A percentile compares a stretch with the other conserved stretches of the same genome.
These are phyloP conservation scores for Eragrostis nindensis DNA, from an alignment of 176 grass and related monocot species.

Conservation along the genomic window DNA sequence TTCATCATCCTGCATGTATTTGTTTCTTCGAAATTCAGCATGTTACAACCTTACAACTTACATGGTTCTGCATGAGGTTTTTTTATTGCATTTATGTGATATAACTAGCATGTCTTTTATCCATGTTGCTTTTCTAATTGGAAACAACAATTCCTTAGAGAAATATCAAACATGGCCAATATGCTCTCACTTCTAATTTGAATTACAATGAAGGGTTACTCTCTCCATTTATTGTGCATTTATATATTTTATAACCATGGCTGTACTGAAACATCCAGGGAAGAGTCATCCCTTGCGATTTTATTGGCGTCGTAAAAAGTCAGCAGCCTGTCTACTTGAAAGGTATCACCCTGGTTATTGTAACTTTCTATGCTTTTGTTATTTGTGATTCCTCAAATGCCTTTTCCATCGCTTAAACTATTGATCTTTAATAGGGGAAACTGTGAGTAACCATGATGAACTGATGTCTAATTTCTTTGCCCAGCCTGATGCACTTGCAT, in stretches of 20 bases:
- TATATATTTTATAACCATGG: constrained; percentile 28
- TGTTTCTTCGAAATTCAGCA: not conserved
- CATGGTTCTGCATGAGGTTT: not conserved
- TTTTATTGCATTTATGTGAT: constrained; percentile 22
- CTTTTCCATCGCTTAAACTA: constrained; percentile 33
- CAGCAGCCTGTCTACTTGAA: constrained; percentile 87
- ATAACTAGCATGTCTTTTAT: not conserved
- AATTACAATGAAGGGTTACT: too few relatives aligned
- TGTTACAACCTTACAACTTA: constrained; percentile 1
- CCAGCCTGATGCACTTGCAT: constrained; percentile 98
- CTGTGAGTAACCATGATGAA: constrained; percentile 96
- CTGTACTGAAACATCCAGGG: constrained; percentile 58
- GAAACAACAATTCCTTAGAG: too few relatives aligned
- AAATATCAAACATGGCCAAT: too few relatives aligned
- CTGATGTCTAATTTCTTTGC: constrained; percentile 99
- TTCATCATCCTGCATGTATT: not conserved
- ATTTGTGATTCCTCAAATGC: constrained; percentile 14
- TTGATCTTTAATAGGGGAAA: constrained; percentile 63
- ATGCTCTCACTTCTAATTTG: too few relatives aligned
- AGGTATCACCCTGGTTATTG: not conserved
- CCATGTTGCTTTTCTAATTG: too few relatives aligned
- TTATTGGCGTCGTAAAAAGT: constrained; percentile 85
- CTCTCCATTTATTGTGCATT: not conserved
- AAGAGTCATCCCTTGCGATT: constrained; percentile 97
- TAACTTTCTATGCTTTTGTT: not conserved